A percentile compares a stretch with the other conserved stretches of the same genome.
phyloP scores from a whole-genome alignment of 768 basidiomycete species.

The Calocybe gangraenosa region DNA sequence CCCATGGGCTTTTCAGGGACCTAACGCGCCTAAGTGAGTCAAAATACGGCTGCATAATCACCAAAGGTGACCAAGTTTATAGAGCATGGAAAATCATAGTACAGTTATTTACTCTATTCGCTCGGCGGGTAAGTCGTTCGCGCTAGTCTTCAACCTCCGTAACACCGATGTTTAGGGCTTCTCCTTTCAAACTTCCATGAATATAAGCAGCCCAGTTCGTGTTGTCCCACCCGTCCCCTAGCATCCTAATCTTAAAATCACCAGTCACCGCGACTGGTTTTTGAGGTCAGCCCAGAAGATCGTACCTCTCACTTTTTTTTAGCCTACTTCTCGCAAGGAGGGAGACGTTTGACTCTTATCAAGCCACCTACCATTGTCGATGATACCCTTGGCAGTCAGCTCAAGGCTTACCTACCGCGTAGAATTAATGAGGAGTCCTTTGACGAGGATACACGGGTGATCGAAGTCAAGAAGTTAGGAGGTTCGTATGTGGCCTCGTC shows the following conservation, averaged over 20 bases:
- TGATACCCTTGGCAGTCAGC: slow-evolving; percentile 32
- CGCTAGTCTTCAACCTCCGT: slow-evolving; percentile 6
- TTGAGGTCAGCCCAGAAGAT: slow-evolving; percentile 50
- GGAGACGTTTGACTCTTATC: slow-evolving; percentile 48
- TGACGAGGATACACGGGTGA: slow-evolving; percentile 47
- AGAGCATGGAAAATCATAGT: slow-evolving; percentile 62
- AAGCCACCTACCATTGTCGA: slow-evolving; percentile 41
- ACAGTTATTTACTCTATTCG: slow-evolving; percentile 56
- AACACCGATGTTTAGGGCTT: slow-evolving; percentile 51
- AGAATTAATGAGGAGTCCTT: slow-evolving; percentile 37
- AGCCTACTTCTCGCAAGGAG: slow-evolving; percentile 58
- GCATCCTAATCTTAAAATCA: neutral
- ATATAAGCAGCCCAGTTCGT: slow-evolving; percentile 50
- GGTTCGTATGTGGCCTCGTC: slow-evolving; percentile 16
- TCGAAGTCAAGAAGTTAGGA: slow-evolving; percentile 49
- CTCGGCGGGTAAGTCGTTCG: slow-evolving; percentile 42
- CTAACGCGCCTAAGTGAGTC: slow-evolving; percentile 49
- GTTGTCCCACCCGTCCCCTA: neutral
- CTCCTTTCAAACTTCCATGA: slow-evolving; percentile 61
- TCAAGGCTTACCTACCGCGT: slow-evolving; percentile 32
- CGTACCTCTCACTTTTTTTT: slow-evolving; percentile 55
- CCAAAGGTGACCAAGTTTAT: slow-evolving; percentile 10
- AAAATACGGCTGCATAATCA: neutral
- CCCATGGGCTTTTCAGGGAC: slow-evolving; percentile 65
- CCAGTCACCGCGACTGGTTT: slow-evolving; percentile 61